Evolutionary conservation across 2,329 filamentous ascomycete species (phyloP), one percentile per base, ranked within the genome.

Genomic region (Paraconiothyrium sp.): DNA sequence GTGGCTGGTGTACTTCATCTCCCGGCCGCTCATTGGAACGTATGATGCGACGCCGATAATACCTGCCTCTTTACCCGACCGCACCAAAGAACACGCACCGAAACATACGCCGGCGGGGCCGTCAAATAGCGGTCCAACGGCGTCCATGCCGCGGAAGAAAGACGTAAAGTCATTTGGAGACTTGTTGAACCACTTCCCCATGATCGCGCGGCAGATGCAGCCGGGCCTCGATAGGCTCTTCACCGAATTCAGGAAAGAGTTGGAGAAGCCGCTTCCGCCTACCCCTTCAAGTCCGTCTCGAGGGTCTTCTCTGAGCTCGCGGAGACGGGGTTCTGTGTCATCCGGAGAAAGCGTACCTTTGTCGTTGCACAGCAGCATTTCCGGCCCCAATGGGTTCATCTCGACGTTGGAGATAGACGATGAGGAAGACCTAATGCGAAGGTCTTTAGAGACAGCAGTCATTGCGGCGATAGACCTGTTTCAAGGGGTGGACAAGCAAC

Each of bases 1-100:
- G 85, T 99, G 95, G 93, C 88, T 99, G 47, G 86, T 99, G 62
- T 98, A 98, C 85, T 97, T 94, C 79, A 97, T 99, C 65, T 95
- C 94, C 30, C 90, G 88, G 55, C 95, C 95, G 1, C 82, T 99
- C 55, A 87, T 97, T 22, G 95, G 95, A 27, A 86, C 87, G 0
- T 94, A 90, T 84, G 93, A 97, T 72, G 87, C 93, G 54, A 85
- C 88, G 55, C 90, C 88, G 66, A 89, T 94, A 54, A 79, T 86
- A 4, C 89, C 90, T 2, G 93, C 93, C 1, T 66, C 69, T 3
- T 35, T 76, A 20, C 65, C 68, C 22, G 58, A 58, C 67, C 76
- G 56, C 67, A 66, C 57, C 5, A 55, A 71, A 58, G 64, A 49
- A 39, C 61, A 50, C n/a, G 34, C 57, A 4, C 55, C 59, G 22